phyloP scores from a whole-genome alignment of 176 grass and related monocot genomes.

The Zea luxurians region DNA sequence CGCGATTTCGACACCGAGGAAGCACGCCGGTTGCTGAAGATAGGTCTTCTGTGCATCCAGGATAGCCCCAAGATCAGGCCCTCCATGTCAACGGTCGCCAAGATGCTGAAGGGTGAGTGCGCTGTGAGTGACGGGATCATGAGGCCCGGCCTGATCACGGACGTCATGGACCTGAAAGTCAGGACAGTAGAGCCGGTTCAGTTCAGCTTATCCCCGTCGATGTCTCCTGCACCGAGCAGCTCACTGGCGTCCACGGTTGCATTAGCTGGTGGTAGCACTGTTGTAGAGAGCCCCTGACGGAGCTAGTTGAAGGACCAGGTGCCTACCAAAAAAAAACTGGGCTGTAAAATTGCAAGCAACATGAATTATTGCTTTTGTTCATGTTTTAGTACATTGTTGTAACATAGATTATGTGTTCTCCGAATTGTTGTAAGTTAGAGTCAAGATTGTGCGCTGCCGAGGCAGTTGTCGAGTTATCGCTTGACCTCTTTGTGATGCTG shows the following conservation, averaged over 20 bases:
- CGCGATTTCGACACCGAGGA: conserved; percentile 43
- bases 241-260: conserved; percentile 48
- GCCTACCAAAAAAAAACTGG: neutral
- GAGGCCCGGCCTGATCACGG: conserved; percentile 81
- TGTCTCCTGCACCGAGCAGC: conserved; percentile 36
- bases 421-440: too few species aligned
- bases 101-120: conserved; percentile 57
- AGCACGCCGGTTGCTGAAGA: conserved; percentile 54
- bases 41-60: conserved; percentile 82
- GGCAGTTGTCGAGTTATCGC: too few species aligned
- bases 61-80: conserved; percentile 66
- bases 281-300: conserved; percentile 32
- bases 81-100: conserved; percentile 59
- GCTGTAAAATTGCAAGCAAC: conserved; percentile 18
- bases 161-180: conserved; percentile 85
- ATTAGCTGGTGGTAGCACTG: conserved; percentile 48
- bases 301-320: conserved; percentile 9
- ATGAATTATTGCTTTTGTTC: conserved; percentile 14
- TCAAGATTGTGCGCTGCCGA: too few species aligned
- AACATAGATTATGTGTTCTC: too few species aligned
- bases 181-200: conserved; percentile 35
- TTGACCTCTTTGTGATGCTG: too few species aligned
- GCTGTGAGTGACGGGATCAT: conserved; percentile 49
- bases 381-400: conserved; percentile 9
- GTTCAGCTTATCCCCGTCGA: conserved; percentile 19